These are phyloP conservation scores for Phlebiopsis gigantea DNA, from an alignment of 768 basidiomycete species.

Conservation along the genomic window DNA sequence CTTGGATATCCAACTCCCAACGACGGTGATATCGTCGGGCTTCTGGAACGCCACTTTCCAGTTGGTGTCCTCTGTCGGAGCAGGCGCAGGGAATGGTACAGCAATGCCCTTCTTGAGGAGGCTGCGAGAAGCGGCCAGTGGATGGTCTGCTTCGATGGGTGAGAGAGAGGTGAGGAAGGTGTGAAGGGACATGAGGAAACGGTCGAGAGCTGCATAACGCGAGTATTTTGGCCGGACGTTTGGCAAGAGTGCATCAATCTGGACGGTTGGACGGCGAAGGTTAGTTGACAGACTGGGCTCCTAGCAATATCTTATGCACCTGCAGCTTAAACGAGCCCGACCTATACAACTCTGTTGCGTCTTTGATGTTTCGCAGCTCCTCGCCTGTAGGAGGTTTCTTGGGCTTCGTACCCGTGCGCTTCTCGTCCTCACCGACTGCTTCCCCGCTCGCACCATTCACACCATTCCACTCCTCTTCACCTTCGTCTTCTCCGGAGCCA, in stretches of 20 bases:
- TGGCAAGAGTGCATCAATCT: constrained; percentile 81
- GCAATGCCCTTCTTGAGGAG: constrained; percentile 51
- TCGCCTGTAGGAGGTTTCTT: constrained; percentile 61
- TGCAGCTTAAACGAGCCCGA: constrained; percentile 85
- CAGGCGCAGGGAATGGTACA: constrained; percentile 65
- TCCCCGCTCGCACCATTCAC: not conserved
- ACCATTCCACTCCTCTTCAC: constrained; percentile 13
- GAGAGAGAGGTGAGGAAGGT: constrained; percentile 56
- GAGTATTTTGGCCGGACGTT: constrained; percentile 59
- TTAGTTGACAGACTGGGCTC: not conserved
- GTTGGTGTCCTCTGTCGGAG: constrained; percentile 73
- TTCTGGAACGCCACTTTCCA: constrained; percentile 84
- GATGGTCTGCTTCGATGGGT: constrained; percentile 52
- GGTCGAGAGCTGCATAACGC: constrained; percentile 38
- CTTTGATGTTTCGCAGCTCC: constrained; percentile 68
- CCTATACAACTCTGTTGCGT: constrained; percentile 66
- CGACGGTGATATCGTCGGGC: constrained; percentile 70
- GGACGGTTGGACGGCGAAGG: constrained; percentile 9
- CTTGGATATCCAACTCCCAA: constrained; percentile 85
- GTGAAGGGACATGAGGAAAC: constrained; percentile 65
- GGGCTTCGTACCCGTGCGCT: constrained; percentile 6
- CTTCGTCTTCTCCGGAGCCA: constrained; percentile 11
- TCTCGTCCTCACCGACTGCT: constrained; percentile 3
- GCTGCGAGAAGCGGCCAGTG: constrained; percentile 55
- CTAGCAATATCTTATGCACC: constrained; percentile 31